Conservation (phyloP, 2,329 filamentous ascomycete species). For the Tolypocladium tropicale region DNA sequence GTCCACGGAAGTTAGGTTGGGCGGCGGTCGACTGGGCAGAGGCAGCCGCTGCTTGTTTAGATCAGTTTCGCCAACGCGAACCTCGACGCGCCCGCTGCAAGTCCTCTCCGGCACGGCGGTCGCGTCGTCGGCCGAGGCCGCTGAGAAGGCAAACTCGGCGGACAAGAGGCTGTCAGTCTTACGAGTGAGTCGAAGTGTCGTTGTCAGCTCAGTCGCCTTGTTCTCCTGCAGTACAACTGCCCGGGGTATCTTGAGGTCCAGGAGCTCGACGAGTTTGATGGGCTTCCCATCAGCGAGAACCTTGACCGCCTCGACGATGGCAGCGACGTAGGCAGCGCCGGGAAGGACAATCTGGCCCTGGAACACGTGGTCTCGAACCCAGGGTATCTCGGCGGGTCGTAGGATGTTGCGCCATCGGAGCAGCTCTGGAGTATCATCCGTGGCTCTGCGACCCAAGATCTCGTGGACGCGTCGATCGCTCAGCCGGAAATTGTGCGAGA, state of each 20-base stretch:
- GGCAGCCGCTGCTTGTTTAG: background rate
- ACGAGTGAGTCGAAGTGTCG: background rate
- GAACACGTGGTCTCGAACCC: slow-evolving; percentile 45
- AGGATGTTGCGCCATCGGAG: slow-evolving; percentile 36
- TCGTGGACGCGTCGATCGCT: slow-evolving; percentile 28
- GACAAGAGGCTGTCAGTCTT: background rate
- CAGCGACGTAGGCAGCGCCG: slow-evolving; percentile 29
- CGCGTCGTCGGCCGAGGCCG: background rate
- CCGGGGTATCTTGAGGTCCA: background rate
- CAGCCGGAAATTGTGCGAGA: slow-evolving; percentile 17
- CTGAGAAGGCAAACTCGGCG: background rate
- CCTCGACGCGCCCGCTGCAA: background rate
- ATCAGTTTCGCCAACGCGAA: background rate
- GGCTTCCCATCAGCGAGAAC: background rate
- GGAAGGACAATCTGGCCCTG: slow-evolving; percentile 39
- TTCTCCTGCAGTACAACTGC: background rate
- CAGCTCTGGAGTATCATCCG: slow-evolving; percentile 13
- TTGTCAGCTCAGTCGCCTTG: background rate
- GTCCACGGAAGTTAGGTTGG: background rate
- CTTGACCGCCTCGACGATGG: slow-evolving; percentile 30
- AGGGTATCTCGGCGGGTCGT: slow-evolving; percentile 37
- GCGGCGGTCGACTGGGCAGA: background rate
- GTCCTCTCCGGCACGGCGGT: background rate
- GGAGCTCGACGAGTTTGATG: background rate
- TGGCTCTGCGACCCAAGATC: slow-evolving; percentile 26